Evolutionary conservation across 73 alveolate species (phyloP), one percentile per base, ranked within the genome.

Genomic region (Stentor coeruleus): DNA sequence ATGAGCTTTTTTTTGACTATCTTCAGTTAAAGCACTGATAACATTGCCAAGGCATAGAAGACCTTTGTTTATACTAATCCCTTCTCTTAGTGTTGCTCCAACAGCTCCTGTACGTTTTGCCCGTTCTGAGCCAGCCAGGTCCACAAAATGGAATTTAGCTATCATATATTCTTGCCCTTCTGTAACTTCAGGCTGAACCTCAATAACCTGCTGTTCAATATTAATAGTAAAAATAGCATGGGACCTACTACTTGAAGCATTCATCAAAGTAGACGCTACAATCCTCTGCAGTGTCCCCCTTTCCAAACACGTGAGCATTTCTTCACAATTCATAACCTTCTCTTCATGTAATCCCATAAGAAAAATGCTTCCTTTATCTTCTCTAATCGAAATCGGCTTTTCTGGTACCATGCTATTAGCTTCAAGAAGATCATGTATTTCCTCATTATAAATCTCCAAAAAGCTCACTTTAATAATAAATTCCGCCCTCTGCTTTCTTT

Each of bases 61-160:
- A 31, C 98, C 95, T 84, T 91, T 90, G 85, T 97, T 97, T 49
- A 97, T 97, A 35, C 92, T 92, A 36, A 97, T 97, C 3, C 99
- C 98, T 91, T 97, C 99, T 59, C 95, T 92, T 60, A 93, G 88
- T 31, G 94, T 89, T 59, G 86, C 92, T 0, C 95, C 96, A 14
- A 89, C 87, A 6, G 98, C 98, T 33, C 97, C 96, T 38, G 98
- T 92, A 57, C 96, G 91, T 77, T 97, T 95, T 11, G 92, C 92
- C 80, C 98, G 92, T 87, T 97, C 99, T 88, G 98, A 90, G 55
- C 99, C 99, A 3, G 99, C 99, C 89, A 97, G 85, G 90, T 97
- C 99, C 1, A 97, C 99, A 82, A 97, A 95, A 77, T 94, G 97
- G 72, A 97, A 94, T 86, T 97, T 97, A 1, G 98, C 98, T 37